These are phyloP conservation scores for Acacia melanoxylon DNA, from an alignment of 306 rosid genomes.

Conservation along the genomic window DNA sequence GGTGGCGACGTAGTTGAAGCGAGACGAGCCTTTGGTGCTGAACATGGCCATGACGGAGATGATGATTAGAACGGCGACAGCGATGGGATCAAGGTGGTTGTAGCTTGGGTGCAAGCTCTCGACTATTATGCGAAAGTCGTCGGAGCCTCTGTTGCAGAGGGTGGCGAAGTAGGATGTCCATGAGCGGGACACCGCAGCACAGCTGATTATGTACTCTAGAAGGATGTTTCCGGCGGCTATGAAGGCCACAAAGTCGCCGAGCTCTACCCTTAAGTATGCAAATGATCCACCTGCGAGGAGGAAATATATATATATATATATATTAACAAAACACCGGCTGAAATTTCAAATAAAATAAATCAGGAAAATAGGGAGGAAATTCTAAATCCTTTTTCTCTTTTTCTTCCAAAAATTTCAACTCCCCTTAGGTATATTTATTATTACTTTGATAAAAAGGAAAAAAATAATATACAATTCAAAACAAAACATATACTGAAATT, in stretches of 20 bases:
- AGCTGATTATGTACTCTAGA: constrained; percentile 57
- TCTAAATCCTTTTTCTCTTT: no score
- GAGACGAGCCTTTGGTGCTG: constrained; percentile 82
- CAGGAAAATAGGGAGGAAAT: no score
- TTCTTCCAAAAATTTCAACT: no score
- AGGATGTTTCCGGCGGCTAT: constrained; percentile 83
- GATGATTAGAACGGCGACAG: constrained; percentile 44
- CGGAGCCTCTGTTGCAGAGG: constrained; percentile 49
- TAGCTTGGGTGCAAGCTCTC: constrained; percentile 19
- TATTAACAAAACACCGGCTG: no score
- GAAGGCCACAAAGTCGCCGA: constrained; percentile 81
- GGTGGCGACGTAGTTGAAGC: constrained; percentile 74
- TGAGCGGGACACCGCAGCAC: constrained; percentile 75
- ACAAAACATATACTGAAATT: no score
- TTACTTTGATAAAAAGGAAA: no score
- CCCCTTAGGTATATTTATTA: no score
- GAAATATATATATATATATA: no score
- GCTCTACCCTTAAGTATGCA: constrained; percentile 80
- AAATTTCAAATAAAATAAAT: no score
- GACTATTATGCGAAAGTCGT: constrained; percentile 59
- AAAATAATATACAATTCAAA: no score
- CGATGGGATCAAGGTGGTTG: constrained; percentile 67
- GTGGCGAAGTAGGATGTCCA: constrained; percentile 92
- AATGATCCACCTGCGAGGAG: constrained; percentile 69
- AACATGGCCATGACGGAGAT: constrained; percentile 54